Conservation (phyloP, 2,329 filamentous ascomycete genomes). For the Paecilomyces sp. region DNA sequence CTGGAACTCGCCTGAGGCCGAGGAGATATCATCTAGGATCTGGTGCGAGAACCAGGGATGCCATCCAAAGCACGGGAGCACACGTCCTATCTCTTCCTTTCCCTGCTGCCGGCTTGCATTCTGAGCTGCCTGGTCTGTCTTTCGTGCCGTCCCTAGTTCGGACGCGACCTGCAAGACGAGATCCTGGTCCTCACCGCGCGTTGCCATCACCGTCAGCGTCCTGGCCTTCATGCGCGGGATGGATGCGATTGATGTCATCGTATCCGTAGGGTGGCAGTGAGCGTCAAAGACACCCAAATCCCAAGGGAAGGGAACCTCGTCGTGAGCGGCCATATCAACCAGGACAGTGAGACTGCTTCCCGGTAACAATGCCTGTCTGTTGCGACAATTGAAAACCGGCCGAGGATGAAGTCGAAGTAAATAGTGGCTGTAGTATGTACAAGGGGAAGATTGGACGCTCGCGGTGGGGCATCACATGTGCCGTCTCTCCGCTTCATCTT, state of each 20-base stretch:
- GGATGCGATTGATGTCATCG: conserved; percentile 47
- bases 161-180: conserved; percentile 47
- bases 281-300: conserved; percentile 56
- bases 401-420: neutral
- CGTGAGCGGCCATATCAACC: neutral
- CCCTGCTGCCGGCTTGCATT: neutral
- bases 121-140: conserved; percentile 10
- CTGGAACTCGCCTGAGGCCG: neutral
- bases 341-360: neutral
- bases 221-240: conserved; percentile 53
- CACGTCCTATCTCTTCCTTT: conserved; percentile 27
- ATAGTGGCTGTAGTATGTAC: neutral
- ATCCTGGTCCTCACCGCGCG: conserved; percentile 53
- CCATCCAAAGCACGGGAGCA: conserved; percentile 60
- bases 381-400: neutral
- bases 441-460: neutral
- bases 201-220: conserved; percentile 57
- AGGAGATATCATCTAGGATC: conserved; percentile 42
- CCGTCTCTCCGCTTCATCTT: conserved; percentile 14
- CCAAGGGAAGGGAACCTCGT: conserved; percentile 48
- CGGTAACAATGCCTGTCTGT: neutral
- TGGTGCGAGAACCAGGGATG: conserved; percentile 63
- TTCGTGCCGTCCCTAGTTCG: neutral
- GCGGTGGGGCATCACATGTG: conserved; percentile 1
- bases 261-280: conserved; percentile 62